Conservation (phyloP, 202 grass and related monocot genomes). For the Zizania palustris region DNA sequence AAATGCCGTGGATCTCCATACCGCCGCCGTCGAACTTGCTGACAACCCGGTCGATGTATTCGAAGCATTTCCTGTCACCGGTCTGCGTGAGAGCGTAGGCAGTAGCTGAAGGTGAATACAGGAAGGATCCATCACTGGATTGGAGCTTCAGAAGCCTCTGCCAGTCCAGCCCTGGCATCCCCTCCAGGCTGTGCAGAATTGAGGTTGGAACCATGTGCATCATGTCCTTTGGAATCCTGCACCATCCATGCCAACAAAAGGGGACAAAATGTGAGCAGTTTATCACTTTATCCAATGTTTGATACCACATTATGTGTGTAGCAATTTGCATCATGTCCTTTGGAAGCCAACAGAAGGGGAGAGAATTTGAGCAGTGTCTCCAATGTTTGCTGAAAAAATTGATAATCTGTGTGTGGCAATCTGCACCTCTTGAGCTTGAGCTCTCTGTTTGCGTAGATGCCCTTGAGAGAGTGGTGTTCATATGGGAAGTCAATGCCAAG, state of each 20-base stretch:
- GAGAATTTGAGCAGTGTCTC: no score
- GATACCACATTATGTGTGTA: no score
- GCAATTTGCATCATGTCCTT: conserved; percentile 90
- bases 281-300: not conserved
- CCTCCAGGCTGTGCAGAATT: conserved; percentile 87
- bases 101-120: conserved; percentile 84
- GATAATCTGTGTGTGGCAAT: not conserved
- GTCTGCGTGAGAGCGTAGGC: conserved; percentile 80
- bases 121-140: conserved; percentile 70
- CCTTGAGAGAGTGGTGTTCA: conserved; percentile 53
- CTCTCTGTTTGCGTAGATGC: conserved; percentile 60
- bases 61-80: conserved; percentile 68
- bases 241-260: not conserved
- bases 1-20: conserved; percentile 19
- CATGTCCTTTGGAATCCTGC: conserved; percentile 79
- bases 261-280: not conserved
- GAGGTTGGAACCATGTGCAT: conserved; percentile 84
- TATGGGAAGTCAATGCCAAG: conserved; percentile 64
- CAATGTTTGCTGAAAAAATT: no score
- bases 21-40: conserved; percentile 73
- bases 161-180: conserved; percentile 78
- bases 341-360: conserved; percentile 34
- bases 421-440: conserved; percentile 79
- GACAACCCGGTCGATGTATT: conserved; percentile 63
- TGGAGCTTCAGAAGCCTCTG: conserved; percentile 70